phyloP scores from a whole-genome alignment of 805 yeast species.

The Wickerhamiella australiensis region DNA sequence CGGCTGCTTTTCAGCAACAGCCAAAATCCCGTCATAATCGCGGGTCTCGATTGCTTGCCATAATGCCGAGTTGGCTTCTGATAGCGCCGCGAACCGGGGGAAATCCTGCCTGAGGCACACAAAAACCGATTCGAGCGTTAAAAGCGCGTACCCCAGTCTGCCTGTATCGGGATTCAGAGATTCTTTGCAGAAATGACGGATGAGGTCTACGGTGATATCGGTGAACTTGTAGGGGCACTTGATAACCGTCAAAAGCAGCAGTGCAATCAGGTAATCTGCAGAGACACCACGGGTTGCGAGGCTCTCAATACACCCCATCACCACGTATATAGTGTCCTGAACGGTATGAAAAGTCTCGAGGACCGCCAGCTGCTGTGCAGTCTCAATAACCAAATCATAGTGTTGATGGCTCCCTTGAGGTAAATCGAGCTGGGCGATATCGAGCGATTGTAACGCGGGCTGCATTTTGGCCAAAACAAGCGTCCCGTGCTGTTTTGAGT shows the following conservation, averaged over 20 bases:
- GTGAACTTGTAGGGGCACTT: constrained; percentile 35
- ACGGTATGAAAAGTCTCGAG: constrained; percentile 32
- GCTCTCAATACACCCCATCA: neutral
- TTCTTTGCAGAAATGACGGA: constrained; percentile 10
- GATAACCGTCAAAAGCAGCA: constrained; percentile 58
- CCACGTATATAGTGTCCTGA: neutral
- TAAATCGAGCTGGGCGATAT: constrained; percentile 35
- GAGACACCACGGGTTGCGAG: constrained; percentile 32
- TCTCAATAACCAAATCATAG: constrained; percentile 33
- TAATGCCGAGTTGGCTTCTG: constrained; percentile 39
- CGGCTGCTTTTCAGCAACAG: constrained; percentile 23
- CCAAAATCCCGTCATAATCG: neutral
- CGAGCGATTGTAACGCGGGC: constrained; percentile 25
- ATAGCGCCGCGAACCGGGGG: constrained; percentile 31
- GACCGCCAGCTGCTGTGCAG: constrained; percentile 40
- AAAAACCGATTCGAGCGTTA: constrained; percentile 75
- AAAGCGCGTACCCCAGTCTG: constrained; percentile 57
- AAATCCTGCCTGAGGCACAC: constrained; percentile 43
- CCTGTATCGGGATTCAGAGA: constrained; percentile 42
- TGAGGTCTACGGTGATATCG: neutral
- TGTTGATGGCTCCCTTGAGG: constrained; percentile 27
- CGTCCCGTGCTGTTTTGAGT: neutral
- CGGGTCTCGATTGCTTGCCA: constrained; percentile 30
- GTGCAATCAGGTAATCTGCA: constrained; percentile 71
- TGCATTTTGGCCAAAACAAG: constrained; percentile 14